Evolutionary conservation across 2,329 filamentous ascomycete species (phyloP).

Genomic region (Camptophora hylomeconis): DNA sequence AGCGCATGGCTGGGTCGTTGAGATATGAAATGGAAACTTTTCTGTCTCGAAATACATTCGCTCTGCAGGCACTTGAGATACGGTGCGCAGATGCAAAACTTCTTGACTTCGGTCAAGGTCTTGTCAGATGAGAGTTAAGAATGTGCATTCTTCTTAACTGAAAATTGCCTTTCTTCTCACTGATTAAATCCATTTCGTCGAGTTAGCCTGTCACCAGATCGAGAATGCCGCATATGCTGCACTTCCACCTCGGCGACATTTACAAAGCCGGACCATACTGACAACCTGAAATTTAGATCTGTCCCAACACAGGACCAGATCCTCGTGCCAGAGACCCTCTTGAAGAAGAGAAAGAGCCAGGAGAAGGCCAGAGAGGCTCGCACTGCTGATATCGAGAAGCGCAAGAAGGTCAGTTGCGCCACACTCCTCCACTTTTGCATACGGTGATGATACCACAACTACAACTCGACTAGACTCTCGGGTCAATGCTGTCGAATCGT

Average conservation of each 20-base stretch:
- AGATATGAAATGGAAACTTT: conserved; percentile 50
- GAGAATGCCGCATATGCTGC: conserved; percentile 90
- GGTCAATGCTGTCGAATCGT: conserved; percentile 92
- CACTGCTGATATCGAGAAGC: conserved; percentile 65
- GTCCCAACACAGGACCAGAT: conserved; percentile 92
- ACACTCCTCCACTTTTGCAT: conserved; percentile 21
- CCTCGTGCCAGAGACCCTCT: conserved; percentile 95
- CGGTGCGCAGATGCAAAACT: conserved; percentile 20
- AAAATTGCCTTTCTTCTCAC: conserved; percentile 37
- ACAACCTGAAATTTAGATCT: conserved; percentile 47
- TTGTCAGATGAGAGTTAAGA: conserved; percentile 60
- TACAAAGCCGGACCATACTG: conserved; percentile 66
- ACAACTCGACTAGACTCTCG: conserved; percentile 82
- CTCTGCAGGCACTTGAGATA: conserved; percentile 20
- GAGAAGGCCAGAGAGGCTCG: conserved; percentile 96
- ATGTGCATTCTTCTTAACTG: conserved; percentile 14
- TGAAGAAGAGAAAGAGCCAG: conserved; percentile 99
- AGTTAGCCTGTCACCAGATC: conserved; percentile 57
- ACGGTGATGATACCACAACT: conserved; percentile 80
- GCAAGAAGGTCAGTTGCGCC: conserved; percentile 76
- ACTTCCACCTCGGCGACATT: conserved; percentile 81
- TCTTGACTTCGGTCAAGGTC: conserved; percentile 46
- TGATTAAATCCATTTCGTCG: conserved; percentile 68
- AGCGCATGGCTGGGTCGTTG: conserved; percentile 53
- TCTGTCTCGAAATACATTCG: conserved; percentile 71